Evolutionary conservation across 208 protist genomes (phyloP), one percentile per base, ranked within the genome.

Genomic region (Acanthamoeba divionensis): DNA sequence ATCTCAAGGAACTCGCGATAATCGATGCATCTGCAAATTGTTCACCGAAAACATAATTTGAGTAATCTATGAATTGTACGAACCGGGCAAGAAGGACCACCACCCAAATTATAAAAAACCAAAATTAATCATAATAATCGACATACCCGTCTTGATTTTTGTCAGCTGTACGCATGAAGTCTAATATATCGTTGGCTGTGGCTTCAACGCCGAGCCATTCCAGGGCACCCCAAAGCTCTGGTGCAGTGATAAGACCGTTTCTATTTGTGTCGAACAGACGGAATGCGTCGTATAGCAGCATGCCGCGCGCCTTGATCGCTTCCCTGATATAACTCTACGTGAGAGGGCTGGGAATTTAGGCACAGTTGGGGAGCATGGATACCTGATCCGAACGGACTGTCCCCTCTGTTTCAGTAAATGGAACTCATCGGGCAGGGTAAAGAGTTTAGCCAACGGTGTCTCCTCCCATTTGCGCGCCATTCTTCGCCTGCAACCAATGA

Each of bases 161-260:
- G 52, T 85, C 75, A 21, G 75, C 75, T n/a, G 75, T 85, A 15
- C 75, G 75, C 52, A 85, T 85, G 31, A 85, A 85, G 75, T 85
- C 75, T 21, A 85, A 55, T 26, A 85, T 85, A 24, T 85, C 75
- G 52, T 85, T 55, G 21, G 75, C 75, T 5, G 75, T 65, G 75
- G 54, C 50, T 10, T 85, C 75, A 38, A 85, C 65, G 12, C 47
- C 36, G 26, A 85, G 54, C 75, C 75, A 85, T 48, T 85, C 75
- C 52, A 85, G 65, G 38, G 75, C 75, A 44, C 75, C 75, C 75
- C 75, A 85, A 13, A 85, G 75, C 52, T 85, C 50, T 13, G 75
- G 31, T 10, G 75, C 52, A 18, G 75, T 85, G 52, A 85, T 85
- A 26, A 85, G 45, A 8, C 75, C 75, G 31, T 31, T 85, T 18